Conservation (phyloP, 2,329 filamentous ascomycete genomes). For the Epichloe scottii region DNA sequence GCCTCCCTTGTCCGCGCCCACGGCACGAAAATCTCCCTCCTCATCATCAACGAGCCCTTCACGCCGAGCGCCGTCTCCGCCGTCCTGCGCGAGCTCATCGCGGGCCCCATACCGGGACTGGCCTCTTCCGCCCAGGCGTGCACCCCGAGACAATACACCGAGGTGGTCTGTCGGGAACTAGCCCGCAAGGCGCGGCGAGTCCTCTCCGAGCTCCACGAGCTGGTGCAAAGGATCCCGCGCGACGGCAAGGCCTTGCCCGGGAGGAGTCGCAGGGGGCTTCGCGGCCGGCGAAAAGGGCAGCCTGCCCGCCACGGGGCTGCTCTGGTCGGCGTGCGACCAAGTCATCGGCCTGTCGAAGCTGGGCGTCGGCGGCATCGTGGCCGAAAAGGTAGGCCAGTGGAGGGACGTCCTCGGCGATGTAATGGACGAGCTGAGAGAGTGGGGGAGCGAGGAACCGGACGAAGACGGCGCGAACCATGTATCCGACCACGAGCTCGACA, state of each 20-base stretch:
- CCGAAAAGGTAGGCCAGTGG: constrained; percentile 61
- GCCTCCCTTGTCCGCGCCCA: constrained; percentile 67
- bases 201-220: constrained; percentile 46
- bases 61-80: constrained; percentile 62
- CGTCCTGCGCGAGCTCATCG: constrained; percentile 60
- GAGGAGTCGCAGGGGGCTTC: constrained; percentile 11
- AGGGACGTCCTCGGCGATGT: constrained; percentile 68
- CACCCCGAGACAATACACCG: constrained; percentile 47
- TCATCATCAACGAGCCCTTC: constrained; percentile 78
- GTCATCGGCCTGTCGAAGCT: constrained; percentile 49
- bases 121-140: constrained; percentile 59
- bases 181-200: constrained; percentile 44
- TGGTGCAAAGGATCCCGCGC: constrained; percentile 47
- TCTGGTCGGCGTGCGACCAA: constrained; percentile 77
- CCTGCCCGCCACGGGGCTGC: constrained; percentile 56
- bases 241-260: constrained; percentile 40
- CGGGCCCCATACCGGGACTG: constrained; percentile 61
- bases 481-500: constrained; percentile 3
- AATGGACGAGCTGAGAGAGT: constrained; percentile 75
- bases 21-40: constrained; percentile 73
- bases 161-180: constrained; percentile 50
- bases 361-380: constrained; percentile 58
- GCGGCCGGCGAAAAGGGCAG: constrained; percentile 36
- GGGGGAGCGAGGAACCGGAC: constrained; percentile 61
- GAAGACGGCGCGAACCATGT: constrained; percentile 33